A percentile compares a stretch with the other conserved stretches of the same genome.
Conservation (phyloP, 768 basidiomycete species). For the Serendipita sp. region DNA sequence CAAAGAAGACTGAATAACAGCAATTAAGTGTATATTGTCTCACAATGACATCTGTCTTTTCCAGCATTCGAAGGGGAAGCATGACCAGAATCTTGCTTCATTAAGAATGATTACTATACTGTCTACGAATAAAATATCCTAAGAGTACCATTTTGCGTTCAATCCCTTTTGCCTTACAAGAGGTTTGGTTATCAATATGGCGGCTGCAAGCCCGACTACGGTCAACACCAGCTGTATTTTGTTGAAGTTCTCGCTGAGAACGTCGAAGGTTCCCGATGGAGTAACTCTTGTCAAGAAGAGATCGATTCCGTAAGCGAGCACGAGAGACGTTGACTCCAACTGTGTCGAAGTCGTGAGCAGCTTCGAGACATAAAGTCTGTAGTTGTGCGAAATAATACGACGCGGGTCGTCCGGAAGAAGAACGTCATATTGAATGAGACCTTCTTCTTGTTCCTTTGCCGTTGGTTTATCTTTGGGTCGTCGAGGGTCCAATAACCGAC, state of each 20-base stretch:
- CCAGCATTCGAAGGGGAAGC: too few species aligned
- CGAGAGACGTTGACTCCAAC: slow-evolving; percentile 81
- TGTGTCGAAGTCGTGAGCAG: slow-evolving; percentile 13
- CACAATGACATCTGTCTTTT: neutral
- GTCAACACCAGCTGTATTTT: slow-evolving; percentile 81
- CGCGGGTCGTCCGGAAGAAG: slow-evolving; percentile 53
- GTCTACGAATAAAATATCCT: neutral
- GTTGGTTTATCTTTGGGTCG: slow-evolving; percentile 65
- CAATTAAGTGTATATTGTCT: neutral
- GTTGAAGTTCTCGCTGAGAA: slow-evolving; percentile 84
- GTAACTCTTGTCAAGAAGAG: slow-evolving; percentile 74
- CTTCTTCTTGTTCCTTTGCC: slow-evolving; percentile 66
- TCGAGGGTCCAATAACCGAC: slow-evolving; percentile 65
- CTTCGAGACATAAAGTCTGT: slow-evolving; percentile 13
- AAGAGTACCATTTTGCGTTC: slow-evolving; percentile 52
- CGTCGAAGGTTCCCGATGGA: slow-evolving; percentile 83
- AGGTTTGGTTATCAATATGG: slow-evolving; percentile 68
- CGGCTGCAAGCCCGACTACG: slow-evolving; percentile 49
- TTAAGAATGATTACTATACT: too few species aligned
- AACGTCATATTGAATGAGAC: slow-evolving; percentile 72
- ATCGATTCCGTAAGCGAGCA: slow-evolving; percentile 78
- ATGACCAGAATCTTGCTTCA: too few species aligned
- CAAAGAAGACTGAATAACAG: neutral
- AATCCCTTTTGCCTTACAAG: slow-evolving; percentile 58
- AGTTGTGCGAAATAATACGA: slow-evolving; percentile 38